Base-by-base conservation (phyloP, 805 yeast species). In the Lipomyces yamadae region DNA sequence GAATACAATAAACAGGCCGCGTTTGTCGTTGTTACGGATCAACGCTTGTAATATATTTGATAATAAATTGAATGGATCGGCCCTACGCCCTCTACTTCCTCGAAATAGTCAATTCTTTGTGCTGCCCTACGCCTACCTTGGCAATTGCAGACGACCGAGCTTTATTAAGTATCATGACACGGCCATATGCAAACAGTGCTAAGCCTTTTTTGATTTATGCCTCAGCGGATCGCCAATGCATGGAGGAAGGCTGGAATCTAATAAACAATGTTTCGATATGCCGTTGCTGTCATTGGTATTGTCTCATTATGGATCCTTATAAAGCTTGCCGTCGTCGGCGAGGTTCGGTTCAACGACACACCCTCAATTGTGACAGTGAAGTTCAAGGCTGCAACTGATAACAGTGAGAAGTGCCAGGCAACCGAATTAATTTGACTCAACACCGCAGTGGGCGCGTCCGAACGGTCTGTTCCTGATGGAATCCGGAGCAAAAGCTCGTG, bases 81-180 rank as follows among this genome's bases (percentile, higher is more conserved):
- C n/a, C n/a, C n/a, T n/a, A n/a, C n/a, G n/a, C n/a, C 24, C 24
- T 24, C 24, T 24, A 24, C 82, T 74, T 89, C 93, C 75, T 91
- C 96, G 74, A 81, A 87, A 73, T 87, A 87, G 68, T 88, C 93
- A 24, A 90, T 83, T 56, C 79, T 90, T 81, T 56, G 82, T 79
- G 15, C 81, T n/a, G 75, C 63, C 63, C 61, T 78, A 75, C 65
- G 42, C 80, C 77, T 61, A 86, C 74, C 64, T 82, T 75, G 54
- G 78, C 70, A 10, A 82, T 80, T n/a, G 86, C 81, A 3, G 81
- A 74, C 48, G 80, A 75, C 74, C 94, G 81, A 18, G 86, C 67
- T 2, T 78, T 78, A 74, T 90, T 94, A 72, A 82, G 86, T 81
- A 87, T 82, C 1, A 74, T 64, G 37, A 86, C 83, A 60, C 87